Conservation (phyloP, 2,329 filamentous ascomycete species). For the Fusarium tuaranense region DNA sequence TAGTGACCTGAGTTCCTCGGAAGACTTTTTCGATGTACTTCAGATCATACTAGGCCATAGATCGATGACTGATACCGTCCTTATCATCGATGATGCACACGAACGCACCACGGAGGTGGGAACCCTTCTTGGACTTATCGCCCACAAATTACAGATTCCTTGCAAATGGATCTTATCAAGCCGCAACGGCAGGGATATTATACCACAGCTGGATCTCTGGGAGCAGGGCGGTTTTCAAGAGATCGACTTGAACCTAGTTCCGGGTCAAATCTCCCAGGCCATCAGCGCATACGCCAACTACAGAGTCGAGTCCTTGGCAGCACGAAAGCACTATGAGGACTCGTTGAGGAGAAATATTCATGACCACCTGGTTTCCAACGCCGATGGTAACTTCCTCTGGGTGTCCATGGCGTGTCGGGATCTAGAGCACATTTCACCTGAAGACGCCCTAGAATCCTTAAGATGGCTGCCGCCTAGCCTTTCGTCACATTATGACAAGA, state of each 20-base stretch:
- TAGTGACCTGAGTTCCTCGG: neutral
- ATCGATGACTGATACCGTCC: neutral
- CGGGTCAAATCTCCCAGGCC: neutral
- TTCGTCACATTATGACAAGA: neutral
- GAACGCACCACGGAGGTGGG: neutral
- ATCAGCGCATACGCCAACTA: neutral
- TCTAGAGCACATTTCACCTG: neutral
- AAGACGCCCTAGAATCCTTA: neutral
- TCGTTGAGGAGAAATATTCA: neutral
- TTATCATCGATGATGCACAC: neutral
- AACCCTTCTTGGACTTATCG: too few species aligned
- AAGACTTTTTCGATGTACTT: fast-evolving
- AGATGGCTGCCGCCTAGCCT: neutral
- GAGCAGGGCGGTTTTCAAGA: too few species aligned
- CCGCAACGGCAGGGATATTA: too few species aligned
- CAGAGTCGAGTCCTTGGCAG: neutral
- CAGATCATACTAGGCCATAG: fast-evolving
- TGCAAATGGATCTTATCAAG: too few species aligned
- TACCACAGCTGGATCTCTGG: too few species aligned
- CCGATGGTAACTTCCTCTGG: neutral
- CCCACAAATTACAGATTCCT: too few species aligned
- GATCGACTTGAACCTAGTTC: neutral
- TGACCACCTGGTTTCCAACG: neutral
- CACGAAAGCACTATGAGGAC: neutral
- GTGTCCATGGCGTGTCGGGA: neutral